phyloP scores from a whole-genome alignment of 2,329 filamentous ascomycete genomes.

The Escovopsis sp. region DNA sequence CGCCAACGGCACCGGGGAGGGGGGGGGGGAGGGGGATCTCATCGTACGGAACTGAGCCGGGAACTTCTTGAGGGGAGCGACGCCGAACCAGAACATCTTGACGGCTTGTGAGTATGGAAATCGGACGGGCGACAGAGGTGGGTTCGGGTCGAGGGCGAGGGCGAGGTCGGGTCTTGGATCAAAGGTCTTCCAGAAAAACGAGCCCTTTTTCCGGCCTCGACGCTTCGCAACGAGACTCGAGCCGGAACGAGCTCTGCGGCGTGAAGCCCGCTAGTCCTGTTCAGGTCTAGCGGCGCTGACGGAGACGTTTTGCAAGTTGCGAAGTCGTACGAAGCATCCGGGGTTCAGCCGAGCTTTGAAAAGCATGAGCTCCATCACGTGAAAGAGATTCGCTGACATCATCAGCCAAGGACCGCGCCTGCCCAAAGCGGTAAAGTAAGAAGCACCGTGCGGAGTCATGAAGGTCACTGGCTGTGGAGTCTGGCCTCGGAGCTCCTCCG shows the following conservation, averaged over 20 bases:
- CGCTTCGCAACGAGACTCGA: conserved; percentile 8
- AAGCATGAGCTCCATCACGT: too few relatives aligned
- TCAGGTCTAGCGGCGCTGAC: too few relatives aligned
- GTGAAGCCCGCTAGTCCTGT: not conserved
- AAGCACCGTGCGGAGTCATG: too few relatives aligned
- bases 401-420: too few relatives aligned
- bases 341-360: too few relatives aligned
- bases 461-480: too few relatives aligned
- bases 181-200: conserved; percentile 23
- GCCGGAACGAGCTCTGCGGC: not conserved
- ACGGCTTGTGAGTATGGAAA: conserved; percentile 24
- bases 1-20: conserved; percentile 9
- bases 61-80: conserved; percentile 60
- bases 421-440: too few relatives aligned
- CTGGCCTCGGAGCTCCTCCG: too few relatives aligned
- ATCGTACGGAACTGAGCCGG: conserved; percentile 61
- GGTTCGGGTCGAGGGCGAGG: conserved; percentile 22
- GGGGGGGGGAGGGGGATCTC: conserved; percentile 14
- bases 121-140: conserved; percentile 21
- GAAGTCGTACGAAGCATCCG: too few relatives aligned
- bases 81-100: conserved; percentile 63
- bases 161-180: conserved; percentile 15
- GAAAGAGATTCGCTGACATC: too few relatives aligned
- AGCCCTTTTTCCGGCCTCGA: conserved; percentile 24
- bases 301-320: too few relatives aligned